A percentile compares a stretch with the other conserved stretches of the same genome.
phyloP scores from a whole-genome alignment of 164 flowering plant genomes.

The Warburgia ugandensis region DNA sequence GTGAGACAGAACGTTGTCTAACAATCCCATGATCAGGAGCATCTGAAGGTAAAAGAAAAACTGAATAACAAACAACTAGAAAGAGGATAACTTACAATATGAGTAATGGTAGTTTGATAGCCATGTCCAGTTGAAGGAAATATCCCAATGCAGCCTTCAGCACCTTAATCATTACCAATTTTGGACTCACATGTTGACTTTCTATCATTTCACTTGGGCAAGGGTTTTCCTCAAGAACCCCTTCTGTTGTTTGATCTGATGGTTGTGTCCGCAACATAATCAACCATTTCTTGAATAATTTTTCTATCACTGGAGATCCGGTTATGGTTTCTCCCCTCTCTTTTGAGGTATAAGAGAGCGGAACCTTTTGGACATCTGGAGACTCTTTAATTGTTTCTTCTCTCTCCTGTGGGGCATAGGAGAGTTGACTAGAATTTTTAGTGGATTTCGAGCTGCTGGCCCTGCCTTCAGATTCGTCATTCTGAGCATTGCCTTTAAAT shows the following conservation, averaged over 20 bases:
- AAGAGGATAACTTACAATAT: slow-evolving; percentile 52
- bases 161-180: slow-evolving; percentile 23
- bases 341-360: slow-evolving; percentile 39
- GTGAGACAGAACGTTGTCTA: background rate
- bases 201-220: slow-evolving; percentile 22
- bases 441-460: slow-evolving; percentile 31
- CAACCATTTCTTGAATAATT: slow-evolving; percentile 67
- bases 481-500: slow-evolving; percentile 50
- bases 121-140: slow-evolving; percentile 53
- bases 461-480: slow-evolving; percentile 43
- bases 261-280: slow-evolving; percentile 50
- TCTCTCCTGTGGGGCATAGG: slow-evolving; percentile 39
- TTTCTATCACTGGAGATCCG: slow-evolving; percentile 43
- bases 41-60: background rate
- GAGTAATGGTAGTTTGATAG: slow-evolving; percentile 58
- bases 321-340: slow-evolving; percentile 22
- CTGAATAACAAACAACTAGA: background rate
- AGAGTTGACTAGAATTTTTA: slow-evolving; percentile 42
- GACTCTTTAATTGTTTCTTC: slow-evolving; percentile 40
- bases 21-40: too few species aligned
- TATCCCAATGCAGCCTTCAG: slow-evolving; percentile 36
- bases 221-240: slow-evolving; percentile 25
- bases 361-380: slow-evolving; percentile 38
- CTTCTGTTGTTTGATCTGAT: slow-evolving; percentile 27
- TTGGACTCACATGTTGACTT: slow-evolving; percentile 15